A percentile compares a stretch with the other conserved stretches of the same genome.
Evolutionary conservation across 495 filamentous ascomycete genomes (phyloP).

Genomic region (Tuber aestivum): DNA sequence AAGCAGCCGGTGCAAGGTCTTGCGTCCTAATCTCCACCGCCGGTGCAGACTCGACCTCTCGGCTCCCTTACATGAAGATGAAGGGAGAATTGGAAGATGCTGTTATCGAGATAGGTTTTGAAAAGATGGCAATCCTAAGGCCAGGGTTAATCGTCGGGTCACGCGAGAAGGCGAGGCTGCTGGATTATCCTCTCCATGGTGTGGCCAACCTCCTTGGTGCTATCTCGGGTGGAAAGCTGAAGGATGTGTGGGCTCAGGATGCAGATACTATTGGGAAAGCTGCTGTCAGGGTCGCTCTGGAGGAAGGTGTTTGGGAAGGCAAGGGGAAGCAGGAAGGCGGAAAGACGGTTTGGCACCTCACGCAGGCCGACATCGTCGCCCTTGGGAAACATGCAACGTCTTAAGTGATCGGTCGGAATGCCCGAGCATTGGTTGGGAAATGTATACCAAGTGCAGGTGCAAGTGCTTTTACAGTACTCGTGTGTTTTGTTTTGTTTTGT

Average conservation of each 20-base stretch:
- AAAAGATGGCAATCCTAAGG: conserved; percentile 63
- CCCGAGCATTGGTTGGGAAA: not conserved
- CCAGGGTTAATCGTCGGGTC: conserved; percentile 71
- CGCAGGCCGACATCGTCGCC: conserved; percentile 48
- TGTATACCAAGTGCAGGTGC: not conserved
- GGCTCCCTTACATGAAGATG: conserved; percentile 60
- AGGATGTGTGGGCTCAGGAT: conserved; percentile 68
- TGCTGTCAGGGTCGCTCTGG: conserved; percentile 55
- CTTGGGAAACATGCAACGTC: conserved; percentile 42
- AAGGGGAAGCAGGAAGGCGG: conserved; percentile 48
- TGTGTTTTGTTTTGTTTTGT: not conserved
- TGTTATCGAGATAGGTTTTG: conserved; percentile 64
- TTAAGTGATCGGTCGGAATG: not conserved
- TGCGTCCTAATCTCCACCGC: conserved; percentile 63
- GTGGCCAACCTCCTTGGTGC: conserved; percentile 53
- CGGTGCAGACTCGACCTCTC: conserved; percentile 49
- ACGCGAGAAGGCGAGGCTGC: conserved; percentile 54
- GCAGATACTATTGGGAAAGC: conserved; percentile 67
- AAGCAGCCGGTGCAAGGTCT: conserved; percentile 55
- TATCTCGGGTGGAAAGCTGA: conserved; percentile 45
- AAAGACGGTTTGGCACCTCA: conserved; percentile 49
- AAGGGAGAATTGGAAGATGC: conserved; percentile 75
- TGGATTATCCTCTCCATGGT: conserved; percentile 48
- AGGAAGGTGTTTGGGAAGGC: conserved; percentile 44
- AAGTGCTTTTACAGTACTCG: not conserved